Base-by-base conservation (phyloP, 2,329 filamentous ascomycete genomes). In the Dothidotthia symphoricarpi region DNA sequence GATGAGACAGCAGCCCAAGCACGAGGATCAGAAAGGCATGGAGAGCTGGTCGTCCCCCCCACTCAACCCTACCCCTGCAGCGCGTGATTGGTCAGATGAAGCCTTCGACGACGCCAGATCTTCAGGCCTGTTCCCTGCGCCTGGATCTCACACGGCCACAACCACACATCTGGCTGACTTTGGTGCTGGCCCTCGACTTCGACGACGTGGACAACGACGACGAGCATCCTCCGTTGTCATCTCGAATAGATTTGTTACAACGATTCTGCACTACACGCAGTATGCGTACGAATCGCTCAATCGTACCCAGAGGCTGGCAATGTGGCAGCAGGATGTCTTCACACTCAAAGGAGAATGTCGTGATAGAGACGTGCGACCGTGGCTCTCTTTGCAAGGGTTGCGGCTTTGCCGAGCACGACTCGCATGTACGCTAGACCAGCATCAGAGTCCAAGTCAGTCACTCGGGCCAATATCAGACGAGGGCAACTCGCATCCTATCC, bases 401-500 rank as follows among this genome's bases (percentile, higher is more conserved):
- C 44, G 35, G 36, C 49, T 47, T 44, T 51, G 51, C 51, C 49
- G 49, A 54, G 53, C 43, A 47, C 24, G 12, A 33, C 45, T 36
- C 45, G 49, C 55, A 53, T 43, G 31, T 16, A 25, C 49, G 43
- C 49, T 52, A 57, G 43, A 15, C 45, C 44, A 41, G 39, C 47
- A 43, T 55, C 41, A 51, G 51, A 52, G 49, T 51, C 47, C 44
- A 50, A 39, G 40, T 45, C 42, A 43, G 41, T 39, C 39, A 34
- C 42, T 50, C 50, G 48, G 55, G 53, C 51, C 45, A 61, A 53
- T 49, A 49, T 52, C 46, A 43, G 50, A 55, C 57, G 49, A 47
- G 40, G 40, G 34, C 48, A 48, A 12, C 39, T 34, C 28, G 31
- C 19, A 24, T 29, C 31, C 30, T 24, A 36, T 35, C 32, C 31